Evolutionary conservation across 495 filamentous ascomycete species (phyloP).

Genomic region (Thozetella sp.): DNA sequence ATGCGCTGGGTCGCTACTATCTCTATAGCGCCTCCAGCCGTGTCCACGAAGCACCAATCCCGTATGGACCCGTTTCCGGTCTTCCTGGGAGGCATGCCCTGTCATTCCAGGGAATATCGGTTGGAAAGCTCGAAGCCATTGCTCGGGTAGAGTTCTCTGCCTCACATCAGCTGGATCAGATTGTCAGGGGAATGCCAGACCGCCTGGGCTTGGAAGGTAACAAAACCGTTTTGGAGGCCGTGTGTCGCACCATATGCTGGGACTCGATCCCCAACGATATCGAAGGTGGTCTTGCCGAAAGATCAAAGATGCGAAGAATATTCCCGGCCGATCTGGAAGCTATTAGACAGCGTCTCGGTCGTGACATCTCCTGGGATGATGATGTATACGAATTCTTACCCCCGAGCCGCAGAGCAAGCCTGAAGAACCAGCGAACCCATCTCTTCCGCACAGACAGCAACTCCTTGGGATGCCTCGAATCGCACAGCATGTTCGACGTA

Average conservation of each 20-base stretch:
- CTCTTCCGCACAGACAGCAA: background rate
- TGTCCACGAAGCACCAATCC: background rate
- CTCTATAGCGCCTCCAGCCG: background rate
- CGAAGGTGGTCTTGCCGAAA: background rate
- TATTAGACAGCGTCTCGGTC: background rate
- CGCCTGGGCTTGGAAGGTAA: background rate
- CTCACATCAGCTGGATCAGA: background rate
- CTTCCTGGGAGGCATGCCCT: background rate
- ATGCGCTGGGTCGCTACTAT: background rate
- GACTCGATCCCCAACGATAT: background rate
- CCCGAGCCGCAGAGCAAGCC: background rate
- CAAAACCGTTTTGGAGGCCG: background rate
- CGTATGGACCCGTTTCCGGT: background rate
- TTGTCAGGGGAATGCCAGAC: background rate
- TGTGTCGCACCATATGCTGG: background rate
- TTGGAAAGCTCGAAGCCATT: background rate
- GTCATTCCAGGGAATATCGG: background rate
- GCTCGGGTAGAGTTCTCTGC: background rate
- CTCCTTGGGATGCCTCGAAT: background rate
- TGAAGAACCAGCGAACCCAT: background rate
- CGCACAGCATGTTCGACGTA: background rate
- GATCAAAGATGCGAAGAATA: background rate
- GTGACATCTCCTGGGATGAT: background rate
- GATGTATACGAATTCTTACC: background rate
- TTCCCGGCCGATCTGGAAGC: background rate